Evolutionary conservation across 495 filamentous ascomycete genomes (phyloP).

Genomic region (Penicillium bialowiezense): DNA sequence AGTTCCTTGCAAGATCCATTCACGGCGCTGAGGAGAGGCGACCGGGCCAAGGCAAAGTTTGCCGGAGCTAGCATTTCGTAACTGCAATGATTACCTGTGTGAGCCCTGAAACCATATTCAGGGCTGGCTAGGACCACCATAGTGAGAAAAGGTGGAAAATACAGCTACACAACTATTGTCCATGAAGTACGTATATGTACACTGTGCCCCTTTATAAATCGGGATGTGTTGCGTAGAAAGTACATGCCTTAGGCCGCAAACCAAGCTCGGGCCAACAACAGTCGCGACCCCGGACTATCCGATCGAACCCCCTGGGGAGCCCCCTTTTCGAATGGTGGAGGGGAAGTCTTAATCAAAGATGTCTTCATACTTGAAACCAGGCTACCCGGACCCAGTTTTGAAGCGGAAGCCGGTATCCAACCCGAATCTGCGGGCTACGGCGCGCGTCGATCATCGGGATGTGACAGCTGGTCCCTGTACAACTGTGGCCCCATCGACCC

Average conservation of each 20-base stretch:
- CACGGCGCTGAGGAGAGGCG: no score
- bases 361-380: constrained; percentile 16
- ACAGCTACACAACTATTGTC: no score
- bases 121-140: no score
- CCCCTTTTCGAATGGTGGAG: background rate
- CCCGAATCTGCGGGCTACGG: constrained; percentile 23
- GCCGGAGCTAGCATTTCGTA: no score
- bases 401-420: constrained; percentile 28
- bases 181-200: no score
- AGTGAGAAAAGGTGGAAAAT: no score
- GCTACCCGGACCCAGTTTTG: constrained; percentile 16
- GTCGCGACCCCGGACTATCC: constrained; percentile 15
- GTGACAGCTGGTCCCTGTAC: constrained; percentile 7
- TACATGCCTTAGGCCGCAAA: background rate
- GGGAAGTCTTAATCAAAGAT: constrained; percentile 8
- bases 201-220: no score
- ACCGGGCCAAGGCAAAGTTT: no score
- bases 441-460: constrained; percentile 10
- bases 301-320: constrained; percentile 5
- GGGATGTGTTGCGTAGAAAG: no score
- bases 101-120: no score
- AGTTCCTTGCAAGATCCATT: no score
- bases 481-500: constrained; percentile 10
- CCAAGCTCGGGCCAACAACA: background rate
- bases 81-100: no score